A percentile compares a stretch with the other conserved stretches of the same genome.
Evolutionary conservation across 2,329 filamentous ascomycete genomes (phyloP).

Genomic region (Grosmannia serpens): DNA sequence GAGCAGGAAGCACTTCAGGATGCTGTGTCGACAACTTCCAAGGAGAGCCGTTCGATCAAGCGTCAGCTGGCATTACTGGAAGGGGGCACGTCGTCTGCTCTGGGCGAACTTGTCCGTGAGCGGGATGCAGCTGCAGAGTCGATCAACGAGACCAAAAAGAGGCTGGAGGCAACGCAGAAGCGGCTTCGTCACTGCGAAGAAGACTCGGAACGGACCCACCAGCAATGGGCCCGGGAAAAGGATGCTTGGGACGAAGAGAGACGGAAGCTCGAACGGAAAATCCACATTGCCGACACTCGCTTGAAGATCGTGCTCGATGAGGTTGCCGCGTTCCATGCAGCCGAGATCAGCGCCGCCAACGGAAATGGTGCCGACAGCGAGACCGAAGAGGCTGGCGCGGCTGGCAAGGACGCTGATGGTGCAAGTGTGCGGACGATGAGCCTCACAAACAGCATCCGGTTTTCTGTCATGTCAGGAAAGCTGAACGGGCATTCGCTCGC

Average conservation of each 20-base stretch:
- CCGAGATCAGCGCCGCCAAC: slow-evolving; percentile 27
- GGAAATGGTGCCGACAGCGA: slow-evolving; percentile 40
- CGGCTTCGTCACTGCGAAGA: slow-evolving; percentile 71
- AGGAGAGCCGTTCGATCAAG: slow-evolving; percentile 71
- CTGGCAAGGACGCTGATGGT: slow-evolving; percentile 52
- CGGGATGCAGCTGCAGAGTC: slow-evolving; percentile 72
- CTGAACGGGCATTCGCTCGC: slow-evolving; percentile 66
- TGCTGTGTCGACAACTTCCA: slow-evolving; percentile 50
- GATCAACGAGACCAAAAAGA: slow-evolving; percentile 59
- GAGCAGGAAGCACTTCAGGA: slow-evolving; percentile 64
- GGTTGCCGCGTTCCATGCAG: slow-evolving; percentile 58
- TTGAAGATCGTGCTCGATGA: slow-evolving; percentile 79
- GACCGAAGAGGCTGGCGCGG: slow-evolving; percentile 38
- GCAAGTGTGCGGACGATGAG: slow-evolving; percentile 66
- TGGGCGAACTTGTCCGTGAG: slow-evolving; percentile 74
- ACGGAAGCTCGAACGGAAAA: slow-evolving; percentile 67
- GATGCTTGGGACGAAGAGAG: slow-evolving; percentile 76
- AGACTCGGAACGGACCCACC: slow-evolving; percentile 65
- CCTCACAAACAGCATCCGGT: slow-evolving; percentile 59
- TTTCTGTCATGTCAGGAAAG: slow-evolving; percentile 43
- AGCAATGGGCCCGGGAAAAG: slow-evolving; percentile 74
- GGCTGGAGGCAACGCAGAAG: slow-evolving; percentile 68
- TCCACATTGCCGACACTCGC: slow-evolving; percentile 83
- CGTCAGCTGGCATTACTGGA: slow-evolving; percentile 80
- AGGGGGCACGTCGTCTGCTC: slow-evolving; percentile 73